Conservation (phyloP, 208 protist species). For the Trypanosoma mega region DNA sequence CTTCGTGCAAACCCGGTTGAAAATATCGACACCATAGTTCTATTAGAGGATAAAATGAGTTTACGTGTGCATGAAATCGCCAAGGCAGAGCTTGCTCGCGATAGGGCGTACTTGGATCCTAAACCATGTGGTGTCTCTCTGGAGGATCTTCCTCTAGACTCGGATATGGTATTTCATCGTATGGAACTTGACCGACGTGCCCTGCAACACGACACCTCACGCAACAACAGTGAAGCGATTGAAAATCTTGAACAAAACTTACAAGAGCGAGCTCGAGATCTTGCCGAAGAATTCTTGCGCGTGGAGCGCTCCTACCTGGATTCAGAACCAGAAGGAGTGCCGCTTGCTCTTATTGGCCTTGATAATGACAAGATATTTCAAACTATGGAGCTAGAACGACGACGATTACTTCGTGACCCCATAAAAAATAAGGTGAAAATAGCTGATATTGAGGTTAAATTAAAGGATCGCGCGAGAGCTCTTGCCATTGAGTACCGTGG, state of each 20-base stretch:
- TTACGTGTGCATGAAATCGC: slow-evolving; percentile 55
- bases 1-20: no score
- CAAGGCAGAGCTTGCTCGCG: slow-evolving; percentile 40
- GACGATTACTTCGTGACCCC: slow-evolving; percentile 22
- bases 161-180: slow-evolving; percentile 49
- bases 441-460: slow-evolving; percentile 27
- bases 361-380: slow-evolving; percentile 50
- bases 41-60: slow-evolving; percentile 61
- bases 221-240: slow-evolving; percentile 48
- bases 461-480: slow-evolving; percentile 71
- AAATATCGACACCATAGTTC: no score
- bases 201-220: slow-evolving; percentile 38
- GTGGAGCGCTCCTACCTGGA: slow-evolving; percentile 64
- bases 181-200: slow-evolving; percentile 64
- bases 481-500: slow-evolving; percentile 66
- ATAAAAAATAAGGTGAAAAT: slow-evolving; percentile 36
- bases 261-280: slow-evolving; percentile 48
- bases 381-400: slow-evolving; percentile 35
- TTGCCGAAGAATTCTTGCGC: slow-evolving; percentile 55
- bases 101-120: slow-evolving; percentile 61
- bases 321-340: slow-evolving; percentile 64
- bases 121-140: slow-evolving; percentile 64
- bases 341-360: slow-evolving; percentile 56
- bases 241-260: slow-evolving; percentile 41
- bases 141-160: slow-evolving; percentile 51